phyloP scores from a whole-genome alignment of 768 basidiomycete species.

The Trametes maxima region DNA sequence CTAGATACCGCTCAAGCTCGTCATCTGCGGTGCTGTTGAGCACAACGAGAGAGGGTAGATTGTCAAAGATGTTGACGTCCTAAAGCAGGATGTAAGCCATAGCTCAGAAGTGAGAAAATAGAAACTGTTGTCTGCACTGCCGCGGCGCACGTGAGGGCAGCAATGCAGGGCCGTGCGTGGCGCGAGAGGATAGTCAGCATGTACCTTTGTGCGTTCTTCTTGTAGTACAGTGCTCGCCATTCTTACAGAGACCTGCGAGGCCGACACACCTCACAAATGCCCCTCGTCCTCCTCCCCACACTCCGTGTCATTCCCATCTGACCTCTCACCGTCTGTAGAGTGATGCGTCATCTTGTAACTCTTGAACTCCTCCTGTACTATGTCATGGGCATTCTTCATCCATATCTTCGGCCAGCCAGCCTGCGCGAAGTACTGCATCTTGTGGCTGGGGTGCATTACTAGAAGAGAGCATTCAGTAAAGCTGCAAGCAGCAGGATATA shows the following conservation, averaged over 20 bases:
- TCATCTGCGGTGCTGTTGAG: constrained; percentile 21
- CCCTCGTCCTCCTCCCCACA: neutral
- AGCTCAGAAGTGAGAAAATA: neutral
- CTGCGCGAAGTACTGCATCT: constrained; percentile 18
- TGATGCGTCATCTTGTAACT: neutral
- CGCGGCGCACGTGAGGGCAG: too few species aligned
- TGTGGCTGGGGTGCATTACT: constrained; percentile 18
- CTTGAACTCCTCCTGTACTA: neutral
- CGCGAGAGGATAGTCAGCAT: too few species aligned
- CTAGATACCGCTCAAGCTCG: constrained; percentile 36
- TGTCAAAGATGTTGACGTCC: constrained; percentile 35
- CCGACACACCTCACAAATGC: neutral
- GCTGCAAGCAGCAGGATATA: neutral
- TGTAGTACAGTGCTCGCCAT: too few species aligned
- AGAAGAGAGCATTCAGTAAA: neutral
- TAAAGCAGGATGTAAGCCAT: neutral
- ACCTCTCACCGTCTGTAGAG: neutral
- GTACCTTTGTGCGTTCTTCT: neutral
- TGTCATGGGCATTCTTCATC: constrained; percentile 5
- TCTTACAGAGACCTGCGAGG: too few species aligned
- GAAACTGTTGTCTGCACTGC: too few species aligned
- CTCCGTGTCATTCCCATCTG: neutral
- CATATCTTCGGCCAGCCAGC: constrained; percentile 8
- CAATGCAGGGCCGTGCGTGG: too few species aligned
- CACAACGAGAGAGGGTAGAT: constrained; percentile 24